Conservation (phyloP, 2,329 filamentous ascomycete species). For the Phialocephala sp. region DNA sequence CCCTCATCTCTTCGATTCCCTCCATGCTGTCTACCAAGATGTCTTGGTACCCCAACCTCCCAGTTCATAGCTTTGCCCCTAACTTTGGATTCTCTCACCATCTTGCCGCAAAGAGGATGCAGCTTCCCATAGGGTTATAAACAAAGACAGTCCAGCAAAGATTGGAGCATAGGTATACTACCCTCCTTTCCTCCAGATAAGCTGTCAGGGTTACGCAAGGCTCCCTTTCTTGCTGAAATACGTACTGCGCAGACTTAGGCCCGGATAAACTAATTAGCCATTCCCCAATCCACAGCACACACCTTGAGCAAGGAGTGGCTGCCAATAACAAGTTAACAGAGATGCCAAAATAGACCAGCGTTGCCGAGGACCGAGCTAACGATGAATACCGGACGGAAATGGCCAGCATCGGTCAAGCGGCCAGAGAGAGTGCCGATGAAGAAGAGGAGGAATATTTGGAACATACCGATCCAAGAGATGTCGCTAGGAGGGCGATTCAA, state of each 20-base stretch:
- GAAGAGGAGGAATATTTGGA: constrained; percentile 51
- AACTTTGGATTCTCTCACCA: constrained; percentile 46
- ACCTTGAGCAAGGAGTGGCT: constrained; percentile 51
- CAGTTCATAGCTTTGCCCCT: constrained; percentile 33
- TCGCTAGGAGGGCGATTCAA: constrained; percentile 44
- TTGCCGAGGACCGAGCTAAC: constrained; percentile 39
- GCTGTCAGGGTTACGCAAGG: constrained; percentile 53
- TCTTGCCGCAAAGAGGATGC: constrained; percentile 50
- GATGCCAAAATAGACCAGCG: constrained; percentile 49
- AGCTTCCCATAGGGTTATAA: constrained; percentile 50
- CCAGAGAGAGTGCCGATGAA: constrained; percentile 49
- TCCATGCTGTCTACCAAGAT: not conserved
- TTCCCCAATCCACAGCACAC: constrained; percentile 49
- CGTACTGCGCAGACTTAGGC: constrained; percentile 46
- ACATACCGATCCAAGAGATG: constrained; percentile 54
- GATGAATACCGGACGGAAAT: constrained; percentile 43
- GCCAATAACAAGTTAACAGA: constrained; percentile 48
- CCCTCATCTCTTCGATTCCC: not conserved
- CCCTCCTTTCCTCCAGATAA: constrained; percentile 53
- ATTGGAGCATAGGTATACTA: constrained; percentile 57
- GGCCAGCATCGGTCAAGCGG: constrained; percentile 48
- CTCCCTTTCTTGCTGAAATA: constrained; percentile 49
- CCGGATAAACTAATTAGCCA: constrained; percentile 49
- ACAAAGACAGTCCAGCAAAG: constrained; percentile 53
- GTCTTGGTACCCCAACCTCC: too few species aligned